Conservation (phyloP, 306 rosid species). For the Cicer pinnatifidum region DNA sequence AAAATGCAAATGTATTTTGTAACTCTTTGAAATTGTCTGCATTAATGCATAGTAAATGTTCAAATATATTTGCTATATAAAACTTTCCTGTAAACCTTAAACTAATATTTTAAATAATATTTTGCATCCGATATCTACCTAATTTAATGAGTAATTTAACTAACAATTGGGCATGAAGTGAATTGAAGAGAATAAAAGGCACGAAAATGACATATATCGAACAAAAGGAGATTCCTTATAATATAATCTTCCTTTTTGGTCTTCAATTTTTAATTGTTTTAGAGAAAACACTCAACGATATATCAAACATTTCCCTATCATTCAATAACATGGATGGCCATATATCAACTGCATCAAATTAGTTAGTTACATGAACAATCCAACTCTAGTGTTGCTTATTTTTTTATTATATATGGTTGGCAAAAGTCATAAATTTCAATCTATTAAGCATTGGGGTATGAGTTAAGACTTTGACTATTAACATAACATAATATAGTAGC, state of each 20-base stretch:
- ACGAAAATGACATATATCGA: slow-evolving; percentile 49
- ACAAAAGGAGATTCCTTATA: slow-evolving; percentile 45
- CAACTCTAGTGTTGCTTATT: background rate
- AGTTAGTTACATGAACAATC: background rate
- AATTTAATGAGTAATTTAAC: slow-evolving; percentile 37
- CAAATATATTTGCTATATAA: background rate
- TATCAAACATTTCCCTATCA: slow-evolving; percentile 27
- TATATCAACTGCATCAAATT: slow-evolving; percentile 41
- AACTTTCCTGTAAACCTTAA: background rate
- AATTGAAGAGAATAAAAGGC: slow-evolving; percentile 33
- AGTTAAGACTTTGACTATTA: too few relatives aligned
- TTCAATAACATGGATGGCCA: slow-evolving; percentile 42
- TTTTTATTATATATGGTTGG: background rate
- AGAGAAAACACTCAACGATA: slow-evolving; percentile 11
- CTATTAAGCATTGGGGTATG: background rate
- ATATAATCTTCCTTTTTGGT: slow-evolving; percentile 43
- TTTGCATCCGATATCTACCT: slow-evolving; percentile 1
- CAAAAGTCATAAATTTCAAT: background rate
- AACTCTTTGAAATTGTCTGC: background rate
- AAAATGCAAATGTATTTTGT: background rate
- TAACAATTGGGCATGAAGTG: slow-evolving; percentile 41
- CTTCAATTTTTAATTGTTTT: slow-evolving; percentile 43
- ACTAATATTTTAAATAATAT: background rate
- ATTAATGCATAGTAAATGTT: background rate
- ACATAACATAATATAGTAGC: too few relatives aligned